Base-by-base conservation (phyloP, 2,329 filamentous ascomycete genomes). In the Ustulina deusta region DNA sequence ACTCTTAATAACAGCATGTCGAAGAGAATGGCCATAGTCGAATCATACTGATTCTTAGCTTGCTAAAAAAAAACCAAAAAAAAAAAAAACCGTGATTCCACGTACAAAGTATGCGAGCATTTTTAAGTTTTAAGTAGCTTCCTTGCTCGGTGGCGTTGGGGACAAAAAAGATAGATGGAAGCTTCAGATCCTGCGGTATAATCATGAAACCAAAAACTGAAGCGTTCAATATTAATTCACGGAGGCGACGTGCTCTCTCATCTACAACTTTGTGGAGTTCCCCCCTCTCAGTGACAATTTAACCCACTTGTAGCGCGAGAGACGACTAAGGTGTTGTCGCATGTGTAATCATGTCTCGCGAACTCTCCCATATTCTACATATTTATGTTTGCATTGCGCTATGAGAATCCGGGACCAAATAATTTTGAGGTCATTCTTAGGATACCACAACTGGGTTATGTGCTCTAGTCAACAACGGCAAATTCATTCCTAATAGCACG, bases 21-120 rank as follows among this genome's bases (percentile, higher is more conserved):
- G 25, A 89, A 86, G 81, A 84, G 87, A 72, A 87, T 89, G 83
- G 81, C 85, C n/a, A 80, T 83, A 69, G 81, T 86, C 22, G 69
- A 79, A 64, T 77, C 69, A 57, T 25, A 25, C 4, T 44, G 29
- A 20, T 22, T 56, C 52, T 29, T 25, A 34, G 20, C 22, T 61
- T 40, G 46, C 9, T 32, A 15, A 61, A 48, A 62, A 68, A 61
- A 69, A n/a, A n/a, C n/a, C n/a, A n/a, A n/a, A n/a, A n/a, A n/a
- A n/a, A n/a, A n/a, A n/a, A n/a, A n/a, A n/a, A n/a, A n/a, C n/a
- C n/a, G 67, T 62, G 64, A 58, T 61, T 67, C 59, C n/a, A 22
- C 20, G 42, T 58, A 44, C 51, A 59, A 62, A 58, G 25, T 29
- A 48, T 38, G 38, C 15, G 32, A 62, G 49, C 51, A 61, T 52